Evolutionary conservation across 78 protist genomes (phyloP), one percentile per base, ranked within the genome.

Genomic region (Polysphondylium violaceum): DNA sequence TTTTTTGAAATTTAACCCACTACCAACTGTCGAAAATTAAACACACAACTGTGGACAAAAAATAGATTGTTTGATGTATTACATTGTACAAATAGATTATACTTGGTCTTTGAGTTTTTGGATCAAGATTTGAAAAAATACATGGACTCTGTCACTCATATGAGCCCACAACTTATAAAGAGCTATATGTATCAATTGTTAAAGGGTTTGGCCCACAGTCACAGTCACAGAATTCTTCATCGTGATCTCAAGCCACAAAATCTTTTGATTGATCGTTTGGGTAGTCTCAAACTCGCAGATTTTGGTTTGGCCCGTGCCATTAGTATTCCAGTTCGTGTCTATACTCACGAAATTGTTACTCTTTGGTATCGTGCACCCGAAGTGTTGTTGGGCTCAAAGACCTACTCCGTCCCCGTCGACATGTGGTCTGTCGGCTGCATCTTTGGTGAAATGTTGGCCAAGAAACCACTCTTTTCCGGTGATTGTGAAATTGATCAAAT

Each of bases 301-400:
- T 99, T 99, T 31, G 99, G 99, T 29, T 96, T 98, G 65, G 96
- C 95, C 14, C 90, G 94, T 77, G 87, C 94, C 0, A 96, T 96
- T 74, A 96, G 97, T 55, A 95, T 98, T 29, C 99, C 99, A 25
- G 96, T 99, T 21, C 94, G 97, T 43, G 67, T 97, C 9, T 97
- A 93, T 93, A 98, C 99, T 3, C 97, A 97, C 79, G 99, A 98
- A 63, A 94, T 96, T 41, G 92, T 98, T 19, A 98, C 99, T 0
- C 89, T 99, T 3, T 98, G 99, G 99, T 98, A 98, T 93, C 93
- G 99, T 4, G 97, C 99, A 0, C 99, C 99, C 1, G 99, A 99
- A 25, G 95, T 99, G 27, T 95, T 99, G 17, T 78, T 99, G 35
- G 99, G 99, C 2, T 72, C 96, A 16, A 92, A 76, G 75, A 58